These are phyloP conservation scores for Inga laurina DNA, from an alignment of 306 rosid species.

Conservation along the genomic window DNA sequence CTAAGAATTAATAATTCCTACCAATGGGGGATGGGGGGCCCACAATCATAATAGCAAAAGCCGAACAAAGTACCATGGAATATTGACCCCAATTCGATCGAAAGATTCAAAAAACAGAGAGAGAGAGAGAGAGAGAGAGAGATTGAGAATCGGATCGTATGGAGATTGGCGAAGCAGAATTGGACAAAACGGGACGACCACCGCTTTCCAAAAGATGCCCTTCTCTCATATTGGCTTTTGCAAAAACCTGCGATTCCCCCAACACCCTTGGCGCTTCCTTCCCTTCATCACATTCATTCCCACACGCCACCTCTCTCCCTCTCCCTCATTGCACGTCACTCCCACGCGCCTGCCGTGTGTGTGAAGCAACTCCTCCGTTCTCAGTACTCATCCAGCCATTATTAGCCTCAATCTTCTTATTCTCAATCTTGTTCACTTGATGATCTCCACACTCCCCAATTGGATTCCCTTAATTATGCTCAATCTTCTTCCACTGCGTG, in stretches of 20 bases:
- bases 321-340: background rate
- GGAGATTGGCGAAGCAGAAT: conserved; percentile 63
- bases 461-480: conserved; percentile 57
- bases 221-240: conserved; percentile 53
- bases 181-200: conserved; percentile 81
- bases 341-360: conserved; percentile 29
- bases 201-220: conserved; percentile 92
- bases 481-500: background rate
- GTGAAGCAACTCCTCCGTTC: background rate
- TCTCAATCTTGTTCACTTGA: background rate
- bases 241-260: conserved; percentile 57
- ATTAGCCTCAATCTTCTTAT: conserved; percentile 44
- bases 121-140: conserved; percentile 20
- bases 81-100: conserved; percentile 44
- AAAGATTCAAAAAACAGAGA: conserved; percentile 22
- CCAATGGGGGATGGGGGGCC: background rate
- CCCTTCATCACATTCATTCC: conserved; percentile 22
- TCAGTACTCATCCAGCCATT: conserved; percentile 18
- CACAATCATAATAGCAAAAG: conserved; percentile 46
- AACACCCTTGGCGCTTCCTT: conserved; percentile 38
- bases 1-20: background rate
- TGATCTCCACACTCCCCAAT: conserved; percentile 10
- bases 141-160: conserved; percentile 57
- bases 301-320: conserved; percentile 54
- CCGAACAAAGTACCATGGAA: conserved; percentile 39